Percentiles rank a stretch among this genome's conserved stretches.
Evolutionary conservation across 1,284 basidiomycete genomes (phyloP).

Genomic region (Malassezia nana): DNA sequence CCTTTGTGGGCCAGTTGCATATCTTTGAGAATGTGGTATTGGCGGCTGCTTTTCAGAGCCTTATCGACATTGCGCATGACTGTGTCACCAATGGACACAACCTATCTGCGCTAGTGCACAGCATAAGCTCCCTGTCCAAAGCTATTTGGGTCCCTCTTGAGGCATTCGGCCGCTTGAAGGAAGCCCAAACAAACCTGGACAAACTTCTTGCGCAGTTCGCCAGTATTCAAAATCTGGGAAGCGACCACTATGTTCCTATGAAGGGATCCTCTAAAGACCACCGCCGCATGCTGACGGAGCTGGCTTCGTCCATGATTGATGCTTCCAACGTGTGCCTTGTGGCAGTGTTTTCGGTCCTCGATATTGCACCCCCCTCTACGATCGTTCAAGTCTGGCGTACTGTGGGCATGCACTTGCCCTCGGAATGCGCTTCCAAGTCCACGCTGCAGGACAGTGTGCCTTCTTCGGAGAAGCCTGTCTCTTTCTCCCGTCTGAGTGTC

Average conservation of each 20-base stretch:
- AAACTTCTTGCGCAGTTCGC: background rate
- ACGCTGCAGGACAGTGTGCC: background rate
- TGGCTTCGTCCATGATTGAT: background rate
- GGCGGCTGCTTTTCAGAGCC: constrained; percentile 72
- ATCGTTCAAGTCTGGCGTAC: background rate
- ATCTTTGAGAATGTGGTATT: constrained; percentile 78
- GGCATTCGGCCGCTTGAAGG: background rate
- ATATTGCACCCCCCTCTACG: background rate
- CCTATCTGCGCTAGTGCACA: constrained; percentile 78
- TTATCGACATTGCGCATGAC: constrained; percentile 86
- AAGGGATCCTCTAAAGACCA: background rate
- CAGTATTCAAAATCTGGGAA: background rate
- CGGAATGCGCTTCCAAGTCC: background rate
- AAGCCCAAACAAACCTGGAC: background rate
- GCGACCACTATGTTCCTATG: background rate
- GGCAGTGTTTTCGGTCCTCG: background rate
- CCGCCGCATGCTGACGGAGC: background rate
- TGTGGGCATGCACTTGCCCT: background rate
- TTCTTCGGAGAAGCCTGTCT: background rate
- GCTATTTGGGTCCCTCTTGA: background rate
- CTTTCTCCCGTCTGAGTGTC: background rate
- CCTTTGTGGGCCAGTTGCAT: constrained; percentile 92
- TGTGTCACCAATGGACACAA: constrained; percentile 55
- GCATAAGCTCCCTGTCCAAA: background rate
- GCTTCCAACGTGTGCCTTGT: background rate